Conservation (phyloP, 192 early-diverging fungal species). For the Coemansia sp. region DNA sequence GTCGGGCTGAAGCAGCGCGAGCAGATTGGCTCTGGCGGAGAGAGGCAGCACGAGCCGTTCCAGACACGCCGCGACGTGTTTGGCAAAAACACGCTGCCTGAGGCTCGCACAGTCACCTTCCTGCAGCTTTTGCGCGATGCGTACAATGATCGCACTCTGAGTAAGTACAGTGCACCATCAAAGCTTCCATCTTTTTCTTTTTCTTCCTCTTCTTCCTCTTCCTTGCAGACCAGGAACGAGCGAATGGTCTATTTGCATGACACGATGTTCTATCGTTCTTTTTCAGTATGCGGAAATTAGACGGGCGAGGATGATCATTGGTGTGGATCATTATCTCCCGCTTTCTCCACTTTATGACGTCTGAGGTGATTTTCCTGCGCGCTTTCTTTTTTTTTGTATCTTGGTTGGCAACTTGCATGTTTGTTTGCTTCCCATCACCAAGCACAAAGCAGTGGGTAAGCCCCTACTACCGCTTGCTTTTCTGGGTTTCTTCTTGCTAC, state of each 20-base stretch:
- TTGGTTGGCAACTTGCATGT: too few species aligned
- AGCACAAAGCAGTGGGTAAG: too few species aligned
- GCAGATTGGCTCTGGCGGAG: conserved; percentile 37
- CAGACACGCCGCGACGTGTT: conserved; percentile 53
- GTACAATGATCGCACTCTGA: conserved; percentile 72
- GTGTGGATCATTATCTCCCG: neutral
- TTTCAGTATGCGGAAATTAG: neutral
- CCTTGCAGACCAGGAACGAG: too few species aligned
- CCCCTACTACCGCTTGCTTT: neutral
- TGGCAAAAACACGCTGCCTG: conserved; percentile 58
- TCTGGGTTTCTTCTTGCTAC: neutral
- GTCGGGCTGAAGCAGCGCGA: conserved; percentile 59
- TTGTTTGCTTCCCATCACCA: too few species aligned
- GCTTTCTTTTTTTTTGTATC: neutral
- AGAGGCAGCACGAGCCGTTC: conserved; percentile 50
- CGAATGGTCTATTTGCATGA: too few species aligned
- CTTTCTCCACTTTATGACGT: neutral
- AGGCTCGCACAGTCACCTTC: conserved; percentile 57
- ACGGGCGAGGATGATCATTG: neutral
- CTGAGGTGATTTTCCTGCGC: neutral
- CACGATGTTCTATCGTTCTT: neutral
- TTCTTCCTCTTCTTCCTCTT: too few species aligned
- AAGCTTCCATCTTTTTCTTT: neutral
- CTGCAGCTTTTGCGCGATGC: conserved; percentile 57
- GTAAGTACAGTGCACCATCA: too few species aligned